Conservation (phyloP, 805 yeast genomes). For the Teunomyces atbi region DNA sequence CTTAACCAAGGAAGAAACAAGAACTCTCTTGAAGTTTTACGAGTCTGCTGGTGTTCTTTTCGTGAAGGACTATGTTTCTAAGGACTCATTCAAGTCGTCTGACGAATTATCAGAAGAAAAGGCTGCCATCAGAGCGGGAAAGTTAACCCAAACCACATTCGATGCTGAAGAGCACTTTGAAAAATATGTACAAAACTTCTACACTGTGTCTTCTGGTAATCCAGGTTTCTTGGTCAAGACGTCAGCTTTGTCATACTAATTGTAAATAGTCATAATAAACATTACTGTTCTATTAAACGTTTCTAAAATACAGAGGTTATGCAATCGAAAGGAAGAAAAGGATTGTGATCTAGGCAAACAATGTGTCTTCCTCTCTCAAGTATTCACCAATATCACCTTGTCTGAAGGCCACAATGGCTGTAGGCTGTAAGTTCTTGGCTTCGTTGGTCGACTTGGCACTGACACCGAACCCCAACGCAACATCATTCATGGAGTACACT, state of each 20-base stretch:
- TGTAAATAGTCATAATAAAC: conserved; percentile 5
- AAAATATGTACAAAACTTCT: conserved; percentile 27
- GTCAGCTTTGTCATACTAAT: conserved; percentile 18
- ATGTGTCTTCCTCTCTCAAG: conserved; percentile 94
- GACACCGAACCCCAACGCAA: conserved; percentile 94
- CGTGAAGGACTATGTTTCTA: conserved; percentile 32
- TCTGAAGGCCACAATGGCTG: conserved; percentile 91
- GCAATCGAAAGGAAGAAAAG: conserved; percentile 2
- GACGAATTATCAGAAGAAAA: conserved; percentile 13
- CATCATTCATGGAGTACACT: conserved; percentile 86
- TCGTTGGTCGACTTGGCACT: conserved; percentile 89
- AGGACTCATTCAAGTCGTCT: conserved; percentile 16
- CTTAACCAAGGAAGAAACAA: conserved; percentile 30
- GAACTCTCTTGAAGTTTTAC: conserved; percentile 32
- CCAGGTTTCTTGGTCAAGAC: conserved; percentile 36
- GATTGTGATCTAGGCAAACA: conserved; percentile 61
- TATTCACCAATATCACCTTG: conserved; percentile 98
- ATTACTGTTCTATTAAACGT: conserved; percentile 1
- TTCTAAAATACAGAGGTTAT: conserved; percentile 3
- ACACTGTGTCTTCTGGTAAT: conserved; percentile 38
- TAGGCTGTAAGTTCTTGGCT: conserved; percentile 84
- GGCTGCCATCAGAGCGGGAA: conserved; percentile 13
- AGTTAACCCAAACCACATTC: conserved; percentile 7
- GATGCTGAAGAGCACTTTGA: conserved; percentile 29
- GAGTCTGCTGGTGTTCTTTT: conserved; percentile 31